These are phyloP conservation scores for Pythium rhizo-oryzae DNA, from an alignment of 352 stramenopile genomes.

Conservation along the genomic window DNA sequence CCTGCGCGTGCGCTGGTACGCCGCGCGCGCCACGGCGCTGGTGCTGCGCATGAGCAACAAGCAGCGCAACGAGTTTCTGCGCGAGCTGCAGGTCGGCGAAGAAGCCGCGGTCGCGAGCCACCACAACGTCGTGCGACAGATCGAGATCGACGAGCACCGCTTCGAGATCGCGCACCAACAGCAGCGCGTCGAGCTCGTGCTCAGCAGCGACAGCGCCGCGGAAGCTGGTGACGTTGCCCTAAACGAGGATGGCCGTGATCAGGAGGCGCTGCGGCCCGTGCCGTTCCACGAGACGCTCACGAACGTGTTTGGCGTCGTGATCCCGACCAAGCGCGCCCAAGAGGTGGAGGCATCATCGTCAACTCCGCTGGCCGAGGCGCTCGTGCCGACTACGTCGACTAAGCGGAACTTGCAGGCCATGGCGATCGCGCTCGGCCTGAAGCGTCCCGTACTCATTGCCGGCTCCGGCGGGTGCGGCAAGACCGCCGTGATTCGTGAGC, in stretches of 20 bases:
- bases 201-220: slow-evolving; percentile 4
- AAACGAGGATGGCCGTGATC: background rate
- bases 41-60: slow-evolving; percentile 72
- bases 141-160: slow-evolving; percentile 64
- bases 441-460: slow-evolving; percentile 76
- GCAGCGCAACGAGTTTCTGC: slow-evolving; percentile 68
- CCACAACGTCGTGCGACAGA: slow-evolving; percentile 39
- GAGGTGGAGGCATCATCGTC: background rate
- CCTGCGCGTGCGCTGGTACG: slow-evolving; percentile 57
- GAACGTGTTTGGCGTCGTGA: slow-evolving; percentile 84
- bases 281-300: slow-evolving; percentile 75
- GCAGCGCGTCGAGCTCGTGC: slow-evolving; percentile 45
- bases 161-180: slow-evolving; percentile 50
- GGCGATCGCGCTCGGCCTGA: slow-evolving; percentile 79
- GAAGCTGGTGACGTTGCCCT: slow-evolving; percentile 23
- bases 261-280: slow-evolving; percentile 25
- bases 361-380: slow-evolving; percentile 16
- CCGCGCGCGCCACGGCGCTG: slow-evolving; percentile 54
- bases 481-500: slow-evolving; percentile 81
- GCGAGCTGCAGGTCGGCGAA: slow-evolving; percentile 51
- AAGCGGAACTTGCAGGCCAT: slow-evolving; percentile 79
- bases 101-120: slow-evolving; percentile 45
- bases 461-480: slow-evolving; percentile 77
- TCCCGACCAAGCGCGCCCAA: slow-evolving; percentile 59
- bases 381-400: slow-evolving; percentile 75